Base-by-base conservation (phyloP, 73 alveolate species). In the Stentor coeruleus region DNA sequence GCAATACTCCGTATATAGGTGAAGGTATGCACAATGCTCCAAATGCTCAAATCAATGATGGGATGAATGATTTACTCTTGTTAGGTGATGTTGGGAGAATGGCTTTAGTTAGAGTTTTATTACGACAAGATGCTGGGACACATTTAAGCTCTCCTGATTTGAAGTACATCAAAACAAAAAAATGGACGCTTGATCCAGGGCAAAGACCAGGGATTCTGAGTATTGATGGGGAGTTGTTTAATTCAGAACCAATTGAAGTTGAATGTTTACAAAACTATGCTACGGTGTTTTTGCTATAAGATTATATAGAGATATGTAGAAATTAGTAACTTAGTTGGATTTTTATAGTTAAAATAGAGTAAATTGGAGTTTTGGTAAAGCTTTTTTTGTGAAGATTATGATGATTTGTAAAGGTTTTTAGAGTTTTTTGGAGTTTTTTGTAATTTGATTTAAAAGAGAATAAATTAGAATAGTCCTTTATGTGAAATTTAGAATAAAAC, bases 1-100 rank as follows among this genome's bases (percentile, higher is more conserved):
- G 89, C 77, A 88, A 95, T 83, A 81, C 92, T 6, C 90, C 93
- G 72, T 92, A 26, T 82, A 82, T 85, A 20, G 92, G 95, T 59
- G 87, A 84, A 81, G 83, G 58, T 49, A 26, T 88, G 74, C 38
- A 73, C 4, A 49, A 87, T 20, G 92, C 93, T 58, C 98, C 99
- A 2, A 74, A 86, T 28, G 77, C 97, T 35, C 77, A 82, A 58
- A 3, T 92, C 3, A 89, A 92, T 77, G 97, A 95, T 86, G 99
- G 99, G 59, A 82, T 58, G 60, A 86, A 80, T 77, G 99, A 95
- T 73, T 26, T 92, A 30, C 76, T 91, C 57, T 37, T 85, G 73
- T 77, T 85, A 85, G 89, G 95, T 76, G 39, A 82, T 26, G 95
- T 89, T 3, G 97, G 97, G 37, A 92, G 92, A 77, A 86, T 92